Evolutionary conservation across 371 early-diverging fungal genomes (phyloP).

Genomic region (Actinomortierella ambigua): DNA sequence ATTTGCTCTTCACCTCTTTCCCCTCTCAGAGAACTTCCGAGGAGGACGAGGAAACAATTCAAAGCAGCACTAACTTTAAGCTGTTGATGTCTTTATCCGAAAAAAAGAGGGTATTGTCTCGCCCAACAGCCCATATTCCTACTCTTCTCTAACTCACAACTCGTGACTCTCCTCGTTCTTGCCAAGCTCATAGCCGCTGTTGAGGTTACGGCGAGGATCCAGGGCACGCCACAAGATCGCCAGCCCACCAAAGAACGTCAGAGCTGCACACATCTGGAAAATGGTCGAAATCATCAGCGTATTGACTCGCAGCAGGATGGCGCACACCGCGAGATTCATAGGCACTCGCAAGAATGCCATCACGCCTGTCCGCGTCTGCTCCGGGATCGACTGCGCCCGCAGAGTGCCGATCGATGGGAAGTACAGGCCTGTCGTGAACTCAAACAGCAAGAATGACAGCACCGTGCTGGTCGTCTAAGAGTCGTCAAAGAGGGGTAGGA

Average conservation of each 20-base stretch:
- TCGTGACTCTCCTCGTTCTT: slow-evolving; percentile 27
- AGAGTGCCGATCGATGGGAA: slow-evolving; percentile 75
- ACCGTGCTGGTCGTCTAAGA: slow-evolving; percentile 34
- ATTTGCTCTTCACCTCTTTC: no score
- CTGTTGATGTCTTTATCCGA: no score
- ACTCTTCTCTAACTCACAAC: slow-evolving; percentile 7
- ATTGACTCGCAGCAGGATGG: slow-evolving; percentile 65
- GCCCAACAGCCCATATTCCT: no score
- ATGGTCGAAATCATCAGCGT: slow-evolving; percentile 43
- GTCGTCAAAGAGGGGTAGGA: slow-evolving; percentile 2
- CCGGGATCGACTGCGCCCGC: slow-evolving; percentile 71
- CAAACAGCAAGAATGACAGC: slow-evolving; percentile 60
- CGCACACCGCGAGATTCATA: slow-evolving; percentile 77
- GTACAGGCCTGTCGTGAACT: slow-evolving; percentile 77
- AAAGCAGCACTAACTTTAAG: no score
- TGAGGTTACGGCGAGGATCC: slow-evolving; percentile 23
- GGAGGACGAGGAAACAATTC: no score
- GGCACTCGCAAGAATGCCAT: slow-evolving; percentile 81
- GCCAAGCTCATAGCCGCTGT: slow-evolving; percentile 11
- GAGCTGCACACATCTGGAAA: slow-evolving; percentile 51
- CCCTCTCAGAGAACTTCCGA: no score
- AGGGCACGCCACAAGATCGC: slow-evolving; percentile 33
- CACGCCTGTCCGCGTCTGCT: slow-evolving; percentile 74
- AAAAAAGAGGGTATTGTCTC: no score
- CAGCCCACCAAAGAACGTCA: slow-evolving; percentile 43